Conservation (phyloP, 352 stramenopile species). For the Globisporangium orthogonon region DNA sequence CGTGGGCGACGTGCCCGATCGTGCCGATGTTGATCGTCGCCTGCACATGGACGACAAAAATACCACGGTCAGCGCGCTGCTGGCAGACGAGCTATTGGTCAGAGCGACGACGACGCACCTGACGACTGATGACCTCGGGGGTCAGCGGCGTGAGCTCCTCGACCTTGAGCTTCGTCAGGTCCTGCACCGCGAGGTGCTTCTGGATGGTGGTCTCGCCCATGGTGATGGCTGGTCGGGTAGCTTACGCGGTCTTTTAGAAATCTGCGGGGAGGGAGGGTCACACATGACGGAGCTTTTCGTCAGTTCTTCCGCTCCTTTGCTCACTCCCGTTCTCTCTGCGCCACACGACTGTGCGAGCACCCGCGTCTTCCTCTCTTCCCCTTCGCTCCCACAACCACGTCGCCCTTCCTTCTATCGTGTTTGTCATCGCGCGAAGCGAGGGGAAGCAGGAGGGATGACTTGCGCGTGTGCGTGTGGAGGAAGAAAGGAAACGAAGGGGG, state of each 20-base stretch:
- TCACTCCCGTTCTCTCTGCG: neutral
- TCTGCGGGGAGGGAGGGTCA: neutral
- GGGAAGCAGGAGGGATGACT: neutral
- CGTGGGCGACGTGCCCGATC: slow-evolving; percentile 99
- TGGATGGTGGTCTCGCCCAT: slow-evolving; percentile 66
- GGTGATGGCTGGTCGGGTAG: neutral
- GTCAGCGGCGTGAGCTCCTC: slow-evolving; percentile 96
- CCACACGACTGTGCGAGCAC: neutral
- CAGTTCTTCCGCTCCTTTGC: neutral
- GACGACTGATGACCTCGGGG: slow-evolving; percentile 95
- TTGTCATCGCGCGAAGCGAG: neutral
- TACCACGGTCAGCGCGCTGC: neutral
- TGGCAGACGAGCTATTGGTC: neutral
- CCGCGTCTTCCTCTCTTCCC: neutral
- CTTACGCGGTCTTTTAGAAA: neutral
- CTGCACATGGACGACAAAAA: slow-evolving; percentile 35
- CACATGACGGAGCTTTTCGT: neutral
- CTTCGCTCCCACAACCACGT: neutral
- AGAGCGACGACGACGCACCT: slow-evolving; percentile 18
- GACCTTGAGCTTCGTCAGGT: slow-evolving; percentile 94
- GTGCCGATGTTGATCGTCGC: slow-evolving; percentile 99
- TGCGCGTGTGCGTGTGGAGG: neutral
- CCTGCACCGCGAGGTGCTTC: slow-evolving; percentile 88
- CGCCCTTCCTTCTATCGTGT: neutral
- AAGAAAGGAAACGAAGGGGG: neutral